Evolutionary conservation across 371 early-diverging fungal species (phyloP), one percentile per base, ranked within the genome.

Genomic region (Apophysomyces sp.): DNA sequence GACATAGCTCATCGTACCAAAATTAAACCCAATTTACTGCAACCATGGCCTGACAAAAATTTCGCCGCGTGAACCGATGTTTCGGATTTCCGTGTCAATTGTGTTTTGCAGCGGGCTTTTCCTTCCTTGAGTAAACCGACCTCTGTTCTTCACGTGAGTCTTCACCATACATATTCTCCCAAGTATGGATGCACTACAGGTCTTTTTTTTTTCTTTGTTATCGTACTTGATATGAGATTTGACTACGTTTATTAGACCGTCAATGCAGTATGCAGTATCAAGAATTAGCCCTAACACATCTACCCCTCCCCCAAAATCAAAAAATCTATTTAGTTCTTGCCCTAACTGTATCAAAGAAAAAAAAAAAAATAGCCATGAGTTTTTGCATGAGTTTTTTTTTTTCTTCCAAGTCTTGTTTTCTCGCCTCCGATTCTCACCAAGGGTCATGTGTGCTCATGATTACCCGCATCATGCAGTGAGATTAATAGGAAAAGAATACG

Each of bases 341-440:
- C 21, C n/a, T 21, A 60, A 4, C 15, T 21, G 34, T 32, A 31
- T 36, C 51, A 41, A 29, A 44, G 34, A 9, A 21, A 26, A 55
- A 12, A 24, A 27, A 6, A 36, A 21, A 28, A 2, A 36, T 3
- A 1, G 21, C 2, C 6, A 32, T 71, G 74, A 86, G 32, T 81
- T 68, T 65, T 6, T 73, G 69, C 40, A 34, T 34, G 13, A 34
- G 8, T 11, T 77, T 49, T 52, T 80, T 80, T 53, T 81, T 88
- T n/a, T 78, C 60, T 55, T 79, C 11, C 37, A 37, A 34, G n/a
- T 62, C 52, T 18, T 53, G 57, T 21, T 55, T 32, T 57, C 57
- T n/a, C n/a, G n/a, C n/a, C n/a, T n/a, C n/a, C n/a, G n/a, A n/a
- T n/a, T 28, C 18, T 26, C 30, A n/a, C 36, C 52, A 2, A 29